Percentiles rank a stretch among this genome's conserved stretches.
Evolutionary conservation across 257 asterid genomes (phyloP).

Genomic region (Petunia secreta): DNA sequence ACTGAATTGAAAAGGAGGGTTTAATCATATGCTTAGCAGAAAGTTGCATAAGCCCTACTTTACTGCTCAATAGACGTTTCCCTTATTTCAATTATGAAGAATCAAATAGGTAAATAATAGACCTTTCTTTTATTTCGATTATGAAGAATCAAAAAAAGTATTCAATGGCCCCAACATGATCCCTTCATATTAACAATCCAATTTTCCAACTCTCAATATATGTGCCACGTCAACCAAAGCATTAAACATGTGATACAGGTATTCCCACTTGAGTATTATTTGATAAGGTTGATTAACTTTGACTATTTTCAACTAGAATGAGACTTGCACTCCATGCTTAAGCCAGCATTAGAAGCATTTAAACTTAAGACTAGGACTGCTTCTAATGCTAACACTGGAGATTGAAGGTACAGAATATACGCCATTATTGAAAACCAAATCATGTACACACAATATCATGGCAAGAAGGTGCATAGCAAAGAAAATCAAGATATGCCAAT

Average conservation of each 20-base stretch:
- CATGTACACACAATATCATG: background rate
- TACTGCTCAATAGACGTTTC: background rate
- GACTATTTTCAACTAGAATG: constrained; percentile 9
- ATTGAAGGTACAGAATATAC: background rate
- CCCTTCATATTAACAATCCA: constrained; percentile 3
- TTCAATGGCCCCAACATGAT: background rate
- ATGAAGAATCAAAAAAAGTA: background rate
- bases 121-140: constrained; percentile 11
- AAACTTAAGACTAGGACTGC: background rate
- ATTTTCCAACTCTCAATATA: background rate
- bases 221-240: background rate
- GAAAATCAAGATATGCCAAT: background rate
- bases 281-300: background rate
- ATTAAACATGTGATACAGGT: constrained; percentile 13
- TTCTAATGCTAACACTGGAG: background rate
- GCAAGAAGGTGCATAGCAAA: constrained; percentile 4
- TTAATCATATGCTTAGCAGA: background rate
- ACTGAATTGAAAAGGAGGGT: background rate
- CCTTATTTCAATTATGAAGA: constrained; percentile 17
- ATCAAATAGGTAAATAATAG: background rate
- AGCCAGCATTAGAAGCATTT: constrained; percentile 8
- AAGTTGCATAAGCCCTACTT: background rate
- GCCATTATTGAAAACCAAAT: background rate
- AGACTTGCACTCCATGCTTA: constrained; percentile 2
- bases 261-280: background rate